Conservation (phyloP, 2,329 filamentous ascomycete genomes). For the Reticulascus tulasneorum region DNA sequence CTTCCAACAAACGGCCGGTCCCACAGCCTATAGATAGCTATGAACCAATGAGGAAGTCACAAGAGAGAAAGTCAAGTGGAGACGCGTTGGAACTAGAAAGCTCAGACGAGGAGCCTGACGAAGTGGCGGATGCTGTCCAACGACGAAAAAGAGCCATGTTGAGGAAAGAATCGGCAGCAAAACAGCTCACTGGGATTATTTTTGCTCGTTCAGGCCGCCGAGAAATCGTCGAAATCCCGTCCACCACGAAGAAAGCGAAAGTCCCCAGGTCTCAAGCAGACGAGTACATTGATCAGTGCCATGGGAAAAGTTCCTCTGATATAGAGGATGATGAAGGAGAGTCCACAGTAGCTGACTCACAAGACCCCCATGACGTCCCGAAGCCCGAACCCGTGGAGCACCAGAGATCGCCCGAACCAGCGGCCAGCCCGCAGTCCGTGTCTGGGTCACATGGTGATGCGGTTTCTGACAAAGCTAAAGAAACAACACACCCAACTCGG, state of each 20-base stretch:
- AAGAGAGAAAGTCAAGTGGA: conserved; percentile 31
- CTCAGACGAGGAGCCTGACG: conserved; percentile 30
- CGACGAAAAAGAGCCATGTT: conserved; percentile 31
- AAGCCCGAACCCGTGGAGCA: neutral
- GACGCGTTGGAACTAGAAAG: conserved; percentile 20
- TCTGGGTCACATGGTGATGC: conserved; percentile 11
- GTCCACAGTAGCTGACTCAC: conserved; percentile 15
- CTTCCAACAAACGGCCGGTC: neutral
- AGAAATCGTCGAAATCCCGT: conserved; percentile 3
- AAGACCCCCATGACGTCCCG: conserved; percentile 3
- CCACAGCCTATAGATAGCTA: conserved; percentile 36
- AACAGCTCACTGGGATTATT: conserved; percentile 37
- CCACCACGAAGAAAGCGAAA: conserved; percentile 4
- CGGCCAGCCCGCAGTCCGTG: neutral
- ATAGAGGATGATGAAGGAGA: conserved; percentile 7
- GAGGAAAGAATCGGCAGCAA: conserved; percentile 35
- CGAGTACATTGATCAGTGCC: neutral
- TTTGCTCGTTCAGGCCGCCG: conserved; percentile 16
- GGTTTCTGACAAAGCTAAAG: conserved; percentile 9
- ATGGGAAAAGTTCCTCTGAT: neutral
- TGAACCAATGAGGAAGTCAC: conserved; percentile 42
- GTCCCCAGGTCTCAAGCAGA: neutral
- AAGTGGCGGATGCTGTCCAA: conserved; percentile 25
- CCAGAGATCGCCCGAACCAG: neutral
- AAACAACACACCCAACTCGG: too few relatives aligned